Base-by-base conservation (phyloP, 2,329 filamentous ascomycete species). In the Pseudogymnoascus sp. region DNA sequence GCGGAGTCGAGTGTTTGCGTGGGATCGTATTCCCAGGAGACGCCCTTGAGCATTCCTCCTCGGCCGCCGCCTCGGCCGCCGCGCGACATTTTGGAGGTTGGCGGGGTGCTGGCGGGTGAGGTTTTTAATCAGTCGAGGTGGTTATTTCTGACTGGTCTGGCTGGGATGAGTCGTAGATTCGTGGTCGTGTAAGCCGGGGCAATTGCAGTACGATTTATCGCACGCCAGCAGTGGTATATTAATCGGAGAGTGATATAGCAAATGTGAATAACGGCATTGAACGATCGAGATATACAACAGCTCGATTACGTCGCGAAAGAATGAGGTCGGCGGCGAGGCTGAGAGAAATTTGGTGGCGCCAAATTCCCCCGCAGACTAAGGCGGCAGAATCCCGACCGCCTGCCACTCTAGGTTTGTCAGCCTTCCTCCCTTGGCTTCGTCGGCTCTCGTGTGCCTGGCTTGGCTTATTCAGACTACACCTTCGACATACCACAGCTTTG, bases 1-100 rank as follows among this genome's bases (percentile, higher is more conserved):
- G 75, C 76, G 37, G 72, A 69, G 68, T 65, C 76, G 7, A 70
- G 62, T 30, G 69, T 67, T 12, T 70, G 59, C 20, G 61, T 63
- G 4, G 66, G 50, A 65, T 72, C 70, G 34, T 69, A 61, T 43
- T 70, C 67, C 69, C 69, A 72, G n/a, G 67, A 68, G 57, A 66
- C 67, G 35, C 69, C 69, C 32, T 71, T 71, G 34, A 71, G 59
- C 7, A 60, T 60, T 20, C 66, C 68, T 25, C 65, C 62, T 32
- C 62, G 59, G 32, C 59, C 60, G 25, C 62, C 62, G 38, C 62
- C 62, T 54, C 62, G 54, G 18, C 63, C 63, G 34, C 63, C 63
- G 16, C 63, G 59, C 54, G 62, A 61, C 62, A 64, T 64, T 12
- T 39, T 37, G 20, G 30, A 4, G 18, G 30, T 58, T 58, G 54